Evolutionary conservation across 2,329 filamentous ascomycete species (phyloP).

Genomic region (Sporothrix variecibatus): DNA sequence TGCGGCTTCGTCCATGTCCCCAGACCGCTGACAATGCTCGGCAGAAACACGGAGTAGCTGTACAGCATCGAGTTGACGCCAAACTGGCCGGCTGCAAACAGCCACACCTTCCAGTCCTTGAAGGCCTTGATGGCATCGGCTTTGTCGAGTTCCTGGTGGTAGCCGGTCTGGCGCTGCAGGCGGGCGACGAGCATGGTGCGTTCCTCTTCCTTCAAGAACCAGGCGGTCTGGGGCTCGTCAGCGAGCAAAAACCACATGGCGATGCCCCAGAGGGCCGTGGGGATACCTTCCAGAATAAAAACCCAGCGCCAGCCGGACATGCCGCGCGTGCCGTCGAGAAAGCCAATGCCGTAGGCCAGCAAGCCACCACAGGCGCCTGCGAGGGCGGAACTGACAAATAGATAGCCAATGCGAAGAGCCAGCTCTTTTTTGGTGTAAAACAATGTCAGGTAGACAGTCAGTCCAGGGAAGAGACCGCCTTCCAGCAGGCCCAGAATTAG

Average conservation of each 20-base stretch:
- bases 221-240: background rate
- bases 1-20: conserved; percentile 54
- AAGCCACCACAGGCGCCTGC: conserved; percentile 73
- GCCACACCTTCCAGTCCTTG: conserved; percentile 66
- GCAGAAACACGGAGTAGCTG: conserved; percentile 67
- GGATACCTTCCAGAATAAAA: conserved; percentile 20
- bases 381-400: conserved; percentile 70
- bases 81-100: conserved; percentile 61
- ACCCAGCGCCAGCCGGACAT: conserved; percentile 63
- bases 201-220: conserved; percentile 7
- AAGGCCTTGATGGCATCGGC: conserved; percentile 51
- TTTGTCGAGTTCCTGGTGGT: conserved; percentile 46
- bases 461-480: conserved; percentile 69
- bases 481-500: conserved; percentile 69
- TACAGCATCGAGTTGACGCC: conserved; percentile 67
- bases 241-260: background rate
- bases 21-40: conserved; percentile 67
- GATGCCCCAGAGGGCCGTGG: conserved; percentile 18
- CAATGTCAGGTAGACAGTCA: conserved; percentile 70
- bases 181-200: background rate
- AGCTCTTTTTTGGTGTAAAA: conserved; percentile 76
- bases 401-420: conserved; percentile 69
- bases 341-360: conserved; percentile 71
- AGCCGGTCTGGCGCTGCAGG: conserved; percentile 15
- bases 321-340: conserved; percentile 68